These are phyloP conservation scores for Atalantia buxifolia DNA, from an alignment of 345 rosid species.

Conservation along the genomic window DNA sequence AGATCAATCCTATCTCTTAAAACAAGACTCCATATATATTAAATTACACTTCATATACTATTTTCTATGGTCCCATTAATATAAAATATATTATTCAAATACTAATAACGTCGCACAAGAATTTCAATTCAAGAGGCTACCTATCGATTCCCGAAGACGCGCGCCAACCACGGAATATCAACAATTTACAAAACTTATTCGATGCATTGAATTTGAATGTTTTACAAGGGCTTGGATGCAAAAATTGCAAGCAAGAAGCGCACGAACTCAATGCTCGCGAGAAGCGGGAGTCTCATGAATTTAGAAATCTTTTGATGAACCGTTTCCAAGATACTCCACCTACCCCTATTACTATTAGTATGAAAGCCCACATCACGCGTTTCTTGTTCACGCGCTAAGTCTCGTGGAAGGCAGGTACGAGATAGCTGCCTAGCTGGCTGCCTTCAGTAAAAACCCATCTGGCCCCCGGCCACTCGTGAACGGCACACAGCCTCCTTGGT, in stretches of 20 bases:
- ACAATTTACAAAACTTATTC: neutral
- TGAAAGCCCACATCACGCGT: neutral
- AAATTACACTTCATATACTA: too few relatives aligned
- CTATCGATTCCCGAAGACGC: too few relatives aligned
- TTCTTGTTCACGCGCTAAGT: neutral
- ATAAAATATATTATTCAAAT: too few relatives aligned
- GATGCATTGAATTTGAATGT: neutral
- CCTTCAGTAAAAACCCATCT: too few relatives aligned
- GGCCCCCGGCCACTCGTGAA: neutral
- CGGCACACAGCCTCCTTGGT: neutral
- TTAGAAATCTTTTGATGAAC: neutral
- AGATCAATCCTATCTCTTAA: too few relatives aligned
- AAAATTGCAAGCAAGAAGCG: neutral
- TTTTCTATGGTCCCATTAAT: too few relatives aligned
- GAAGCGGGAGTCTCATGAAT: neutral
- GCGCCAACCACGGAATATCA: neutral
- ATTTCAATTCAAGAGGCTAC: too few relatives aligned
- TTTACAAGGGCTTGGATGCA: conserved; percentile 8
- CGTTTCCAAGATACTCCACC: neutral
- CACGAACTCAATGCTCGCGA: neutral
- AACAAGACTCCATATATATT: too few relatives aligned
- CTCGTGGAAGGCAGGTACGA: neutral
- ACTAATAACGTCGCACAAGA: too few relatives aligned
- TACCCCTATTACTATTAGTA: neutral
- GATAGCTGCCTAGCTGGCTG: too few relatives aligned